Base-by-base conservation (phyloP, 306 rosid genomes). In the Acacia acuminata region DNA sequence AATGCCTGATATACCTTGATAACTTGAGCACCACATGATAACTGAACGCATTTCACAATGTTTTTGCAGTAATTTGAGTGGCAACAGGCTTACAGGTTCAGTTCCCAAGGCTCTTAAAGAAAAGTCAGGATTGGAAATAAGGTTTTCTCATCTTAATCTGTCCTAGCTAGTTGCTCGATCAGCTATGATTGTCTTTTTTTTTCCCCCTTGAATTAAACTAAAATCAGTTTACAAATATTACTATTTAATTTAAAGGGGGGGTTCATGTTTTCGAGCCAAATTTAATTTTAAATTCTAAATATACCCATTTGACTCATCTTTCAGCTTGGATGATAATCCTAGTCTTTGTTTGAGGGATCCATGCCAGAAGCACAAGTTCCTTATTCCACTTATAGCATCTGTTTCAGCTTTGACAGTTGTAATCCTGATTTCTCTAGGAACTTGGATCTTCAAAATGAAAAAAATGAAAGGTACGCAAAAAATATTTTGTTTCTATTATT, bases 61-160 rank as follows among this genome's bases (percentile, higher is more conserved):
- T 70, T 17, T 40, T 55, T 56, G 50, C 72, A 81, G 84, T 71
- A 69, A 34, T 48, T 1, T 85, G 76, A 38, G 40, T 8, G 69
- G 80, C n/a, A 85, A 85, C 82, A 77, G n/a, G 43, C 75, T 81
- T 77, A 64, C 66, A n/a, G 85, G 88, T n/a, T 36, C 82, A 53
- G 40, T 85, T 73, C 85, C 88, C 10, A 38, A 14, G 34, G 77
- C 61, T 42, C 77, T 85, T 11, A 38, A 32, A 65, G 76, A 44
- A 32, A 85, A 50, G 30, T 51, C 79, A 4, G 60, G 27, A 64
- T 71, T 79, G 30, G 9, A 3, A 43, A 40, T 79, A 36, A 79
- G 83, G 83, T 45, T 79, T 79, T 51, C 43, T 48, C 48, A 44
- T 44, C 48, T 11, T 44, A 44, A 44, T 44, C 48, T 44, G 48